Evolutionary conservation across 768 basidiomycete species (phyloP), one percentile per base, ranked within the genome.

Genomic region (Lactarius hatsudake): DNA sequence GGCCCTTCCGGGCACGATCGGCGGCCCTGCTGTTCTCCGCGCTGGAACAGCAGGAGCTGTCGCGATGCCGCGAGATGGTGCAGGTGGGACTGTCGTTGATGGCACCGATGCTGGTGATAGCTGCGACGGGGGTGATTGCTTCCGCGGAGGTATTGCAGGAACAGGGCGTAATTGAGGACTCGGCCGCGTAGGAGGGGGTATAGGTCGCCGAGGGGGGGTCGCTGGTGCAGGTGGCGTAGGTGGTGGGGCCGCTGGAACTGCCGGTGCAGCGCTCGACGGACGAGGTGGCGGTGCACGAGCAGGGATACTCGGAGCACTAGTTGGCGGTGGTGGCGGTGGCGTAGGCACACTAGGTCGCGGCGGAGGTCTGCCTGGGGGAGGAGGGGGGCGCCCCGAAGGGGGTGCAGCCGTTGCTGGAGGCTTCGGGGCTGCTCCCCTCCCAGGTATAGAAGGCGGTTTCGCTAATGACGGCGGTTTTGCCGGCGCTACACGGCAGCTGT

Each of bases 401-500:
- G 74, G n/a, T 38, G 65, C 62, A 12, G 69, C 64, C 51, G 75
- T 69, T 7, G 61, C 59, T 15, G 72, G 67, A 28, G 72, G 71
- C n/a, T 74, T 73, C 45, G 75, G 57, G 10, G 78, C 77, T 5
- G 73, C 73, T 23, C 74, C 75, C 63, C 85, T 81, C 45, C 78
- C 67, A 12, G 79, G 78, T 6, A 75, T 66, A 6, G 74, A 61
- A 60, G 62, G 73, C 48, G 72, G 65, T 57, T 69, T 68, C 7
- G 64, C 67, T 1, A 68, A 60, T 26, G 64, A 62, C 2, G 66
- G 58, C n/a, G 65, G 58, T 59, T 62, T 69, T 26, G 53, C 61
- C 18, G 74, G 76, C 72, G 72, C 72, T 56, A 66, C 64, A 69
- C 36, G 5, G 43, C 32, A 20, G 59, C 13, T 23, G 57, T 61